Percentiles rank a stretch among this genome's conserved stretches.
These are phyloP conservation scores for Boletellus ananas DNA, from an alignment of 768 basidiomycete species.

Conservation along the genomic window DNA sequence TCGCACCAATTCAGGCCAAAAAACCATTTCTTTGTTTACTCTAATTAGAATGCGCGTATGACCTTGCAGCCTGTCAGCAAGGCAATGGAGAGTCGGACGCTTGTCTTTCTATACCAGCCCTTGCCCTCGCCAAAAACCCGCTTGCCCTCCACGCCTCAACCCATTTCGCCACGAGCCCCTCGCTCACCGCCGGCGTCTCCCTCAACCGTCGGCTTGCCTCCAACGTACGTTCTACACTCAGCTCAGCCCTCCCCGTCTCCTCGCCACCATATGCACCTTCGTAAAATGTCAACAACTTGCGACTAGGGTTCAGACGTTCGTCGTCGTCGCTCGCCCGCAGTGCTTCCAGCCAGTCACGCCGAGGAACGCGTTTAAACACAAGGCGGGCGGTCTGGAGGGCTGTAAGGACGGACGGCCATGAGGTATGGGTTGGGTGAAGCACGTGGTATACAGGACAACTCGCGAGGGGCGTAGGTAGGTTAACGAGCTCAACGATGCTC, in stretches of 20 bases:
- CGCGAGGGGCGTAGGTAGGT: not conserved
- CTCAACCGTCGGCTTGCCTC: conserved; percentile 16
- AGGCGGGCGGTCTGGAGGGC: conserved; percentile 37
- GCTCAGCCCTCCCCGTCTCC: not conserved
- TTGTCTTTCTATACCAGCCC: too few species aligned
- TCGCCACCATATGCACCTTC: conserved; percentile 23
- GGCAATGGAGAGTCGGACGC: too few species aligned
- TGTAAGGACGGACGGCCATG: conserved; percentile 40
- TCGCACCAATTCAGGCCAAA: too few species aligned
- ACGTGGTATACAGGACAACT: conserved; percentile 24
- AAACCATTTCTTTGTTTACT: too few species aligned
- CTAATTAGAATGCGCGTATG: too few species aligned
- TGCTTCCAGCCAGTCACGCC: conserved; percentile 22
- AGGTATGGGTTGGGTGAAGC: conserved; percentile 10
- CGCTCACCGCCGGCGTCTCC: conserved; percentile 10
- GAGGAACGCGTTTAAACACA: conserved; percentile 18
- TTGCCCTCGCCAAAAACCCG: conserved; percentile 30
- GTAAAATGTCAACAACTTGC: conserved; percentile 24
- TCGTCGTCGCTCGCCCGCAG: conserved; percentile 22
- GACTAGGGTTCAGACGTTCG: conserved; percentile 22
- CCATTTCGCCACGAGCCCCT: conserved; percentile 40
- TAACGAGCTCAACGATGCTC: conserved; percentile 44
- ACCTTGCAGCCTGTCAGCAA: too few species aligned
- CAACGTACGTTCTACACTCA: conserved; percentile 10
- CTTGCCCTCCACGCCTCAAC: conserved; percentile 38